Base-by-base conservation (phyloP, 495 filamentous ascomycete genomes). In the Neurospora cerealis region DNA sequence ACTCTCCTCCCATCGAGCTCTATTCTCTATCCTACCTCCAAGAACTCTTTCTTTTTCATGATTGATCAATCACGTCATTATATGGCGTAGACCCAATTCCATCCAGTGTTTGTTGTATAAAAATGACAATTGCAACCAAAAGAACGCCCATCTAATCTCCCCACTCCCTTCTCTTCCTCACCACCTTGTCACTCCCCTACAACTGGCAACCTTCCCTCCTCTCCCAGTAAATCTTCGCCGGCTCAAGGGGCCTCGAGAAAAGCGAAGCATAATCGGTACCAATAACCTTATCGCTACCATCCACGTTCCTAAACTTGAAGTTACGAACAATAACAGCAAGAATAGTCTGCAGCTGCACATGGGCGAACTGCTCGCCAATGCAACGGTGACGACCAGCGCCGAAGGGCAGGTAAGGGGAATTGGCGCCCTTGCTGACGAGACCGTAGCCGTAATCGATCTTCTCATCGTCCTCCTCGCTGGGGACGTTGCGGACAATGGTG, bases 331-430 rank as follows among this genome's bases (percentile, higher is more conserved):
- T 85, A 39, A 88, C 91, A n/a, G 91, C 93, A 69, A 91, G 83
- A 76, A 99, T 97, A 13, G 93, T 93, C 73, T 89, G 89, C 66
- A 99, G 85, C 82, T 99, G 95, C 74, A 97, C 86, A 80, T 96
- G 97, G 72, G 96, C 96, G 80, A 98, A 99, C 78, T 97, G 94
- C 84, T 98, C 96, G 69, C 96, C 96, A 78, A 99, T 98, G 81
- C 96, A 99, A 11, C 96, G 84, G 83, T 99, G 96, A 71, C 96
- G 86, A 6, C 96, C 96, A 1, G 94, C 96, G 3, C 96, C 96
- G 79, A 99, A 99, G 0, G 96, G 96, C 21, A 99, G 86, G 83
- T 98, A 99, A 2, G 96, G 95, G 69, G 91, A 94, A 37, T 84
- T 84, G 6, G 93, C 89, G 28, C 96, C 95, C 84, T 97, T 97